Conservation (phyloP, 2,329 filamentous ascomycete genomes). For the Colletotrichum liaoningense region DNA sequence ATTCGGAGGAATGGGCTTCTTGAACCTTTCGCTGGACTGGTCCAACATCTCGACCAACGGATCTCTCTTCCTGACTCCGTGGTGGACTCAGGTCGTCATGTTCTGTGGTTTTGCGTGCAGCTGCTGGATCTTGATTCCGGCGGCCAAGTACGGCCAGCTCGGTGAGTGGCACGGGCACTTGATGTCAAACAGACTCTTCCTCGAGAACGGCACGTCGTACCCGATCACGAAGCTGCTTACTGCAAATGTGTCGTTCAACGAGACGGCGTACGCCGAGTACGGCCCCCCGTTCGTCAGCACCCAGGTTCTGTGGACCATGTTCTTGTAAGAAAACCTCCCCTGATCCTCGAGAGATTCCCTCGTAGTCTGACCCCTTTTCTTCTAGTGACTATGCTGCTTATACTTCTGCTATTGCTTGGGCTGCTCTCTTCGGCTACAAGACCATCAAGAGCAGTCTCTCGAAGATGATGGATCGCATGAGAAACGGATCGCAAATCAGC, state of each 20-base stretch:
- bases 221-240: constrained; percentile 52
- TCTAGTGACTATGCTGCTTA: constrained; percentile 61
- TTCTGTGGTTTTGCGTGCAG: constrained; percentile 66
- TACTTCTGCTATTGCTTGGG: constrained; percentile 63
- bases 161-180: constrained; percentile 59
- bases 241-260: constrained; percentile 65
- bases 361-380: neutral
- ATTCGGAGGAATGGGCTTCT: constrained; percentile 66
- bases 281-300: constrained; percentile 64
- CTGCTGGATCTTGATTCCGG: constrained; percentile 69
- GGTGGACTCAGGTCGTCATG: constrained; percentile 60
- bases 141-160: constrained; percentile 68
- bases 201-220: constrained; percentile 58
- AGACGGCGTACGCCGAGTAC: constrained; percentile 66
- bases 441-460: constrained; percentile 51
- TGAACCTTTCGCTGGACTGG: constrained; percentile 70
- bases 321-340: neutral
- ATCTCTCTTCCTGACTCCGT: constrained; percentile 66
- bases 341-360: neutral
- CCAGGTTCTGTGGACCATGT: constrained; percentile 30
- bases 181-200: constrained; percentile 68
- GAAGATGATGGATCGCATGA: constrained; percentile 19
- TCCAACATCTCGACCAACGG: constrained; percentile 53
- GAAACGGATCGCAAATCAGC: constrained; percentile 59
- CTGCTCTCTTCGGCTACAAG: constrained; percentile 53